Percentiles rank a stretch among this genome's conserved stretches.
These are phyloP conservation scores for Thamnidium elegans DNA, from an alignment of 192 early-diverging fungal genomes.

Conservation along the genomic window DNA sequence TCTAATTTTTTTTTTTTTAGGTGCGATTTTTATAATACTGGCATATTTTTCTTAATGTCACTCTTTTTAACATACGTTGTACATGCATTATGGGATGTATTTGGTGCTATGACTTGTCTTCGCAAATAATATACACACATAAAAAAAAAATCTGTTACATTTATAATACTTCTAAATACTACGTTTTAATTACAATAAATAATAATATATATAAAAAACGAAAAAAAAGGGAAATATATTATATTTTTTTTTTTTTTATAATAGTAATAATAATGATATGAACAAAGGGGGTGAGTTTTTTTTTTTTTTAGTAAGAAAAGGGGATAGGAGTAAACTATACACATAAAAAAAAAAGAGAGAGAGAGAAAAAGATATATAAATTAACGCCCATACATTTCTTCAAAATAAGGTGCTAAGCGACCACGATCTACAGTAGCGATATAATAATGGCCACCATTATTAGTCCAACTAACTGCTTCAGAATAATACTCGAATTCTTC, in stretches of 20 bases:
- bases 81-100: constrained; percentile 11
- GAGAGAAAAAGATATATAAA: neutral
- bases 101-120: constrained; percentile 6
- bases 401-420: constrained; percentile 45
- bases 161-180: neutral
- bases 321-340: constrained; percentile 4
- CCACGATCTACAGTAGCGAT: constrained; percentile 75
- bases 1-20: neutral
- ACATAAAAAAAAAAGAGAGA: neutral
- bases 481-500: constrained; percentile 65
- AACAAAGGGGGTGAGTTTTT: neutral
- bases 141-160: neutral
- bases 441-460: constrained; percentile 75
- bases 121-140: neutral
- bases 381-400: constrained; percentile 22
- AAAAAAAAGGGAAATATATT: neutral
- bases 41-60: constrained; percentile 12
- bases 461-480: constrained; percentile 75
- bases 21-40: constrained; percentile 12
- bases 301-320: neutral
- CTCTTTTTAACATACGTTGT: constrained; percentile 5
- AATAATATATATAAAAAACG: constrained; percentile 1
- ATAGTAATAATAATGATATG: constrained; percentile 8
- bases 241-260: neutral
- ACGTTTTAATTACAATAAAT: too few species aligned